Conservation (phyloP, 371 early-diverging fungal species). For the Lichtheimia ornata region DNA sequence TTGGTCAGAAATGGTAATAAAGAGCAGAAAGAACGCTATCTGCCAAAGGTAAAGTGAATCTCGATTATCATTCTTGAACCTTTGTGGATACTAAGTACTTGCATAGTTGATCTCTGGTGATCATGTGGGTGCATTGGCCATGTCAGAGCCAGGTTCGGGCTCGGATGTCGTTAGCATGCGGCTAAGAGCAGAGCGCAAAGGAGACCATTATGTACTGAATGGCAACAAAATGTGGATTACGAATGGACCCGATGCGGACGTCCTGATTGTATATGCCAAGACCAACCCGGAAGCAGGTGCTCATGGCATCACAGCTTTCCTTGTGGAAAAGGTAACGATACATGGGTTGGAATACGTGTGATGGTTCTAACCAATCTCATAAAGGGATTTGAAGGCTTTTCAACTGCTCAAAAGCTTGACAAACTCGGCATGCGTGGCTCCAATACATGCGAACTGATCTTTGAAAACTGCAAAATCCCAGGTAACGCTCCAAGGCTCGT, state of each 20-base stretch:
- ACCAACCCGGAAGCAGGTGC: constrained; percentile 81
- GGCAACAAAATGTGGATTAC: constrained; percentile 98
- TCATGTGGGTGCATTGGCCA: constrained; percentile 93
- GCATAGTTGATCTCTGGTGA: constrained; percentile 81
- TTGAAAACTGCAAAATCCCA: constrained; percentile 94
- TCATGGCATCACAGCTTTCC: constrained; percentile 92
- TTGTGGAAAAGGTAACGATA: constrained; percentile 78
- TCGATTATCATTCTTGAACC: neutral
- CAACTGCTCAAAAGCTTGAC: constrained; percentile 88
- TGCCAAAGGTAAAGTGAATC: constrained; percentile 66
- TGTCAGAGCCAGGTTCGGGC: constrained; percentile 93
- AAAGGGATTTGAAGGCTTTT: constrained; percentile 76
- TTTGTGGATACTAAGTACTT: neutral
- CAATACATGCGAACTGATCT: constrained; percentile 94
- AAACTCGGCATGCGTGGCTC: constrained; percentile 98
- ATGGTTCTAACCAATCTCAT: constrained; percentile 1
- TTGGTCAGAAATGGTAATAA: constrained; percentile 90
- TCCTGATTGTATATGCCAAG: constrained; percentile 94
- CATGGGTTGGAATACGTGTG: neutral
- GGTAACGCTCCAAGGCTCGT: constrained; percentile 31
- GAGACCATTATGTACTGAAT: constrained; percentile 78
- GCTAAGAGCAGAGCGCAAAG: constrained; percentile 82
- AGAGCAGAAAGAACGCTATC: constrained; percentile 88
- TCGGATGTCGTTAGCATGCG: constrained; percentile 97
- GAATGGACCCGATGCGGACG: constrained; percentile 95